Base-by-base conservation (phyloP, 2,329 filamentous ascomycete genomes). In the Aureobasidium sp. region DNA sequence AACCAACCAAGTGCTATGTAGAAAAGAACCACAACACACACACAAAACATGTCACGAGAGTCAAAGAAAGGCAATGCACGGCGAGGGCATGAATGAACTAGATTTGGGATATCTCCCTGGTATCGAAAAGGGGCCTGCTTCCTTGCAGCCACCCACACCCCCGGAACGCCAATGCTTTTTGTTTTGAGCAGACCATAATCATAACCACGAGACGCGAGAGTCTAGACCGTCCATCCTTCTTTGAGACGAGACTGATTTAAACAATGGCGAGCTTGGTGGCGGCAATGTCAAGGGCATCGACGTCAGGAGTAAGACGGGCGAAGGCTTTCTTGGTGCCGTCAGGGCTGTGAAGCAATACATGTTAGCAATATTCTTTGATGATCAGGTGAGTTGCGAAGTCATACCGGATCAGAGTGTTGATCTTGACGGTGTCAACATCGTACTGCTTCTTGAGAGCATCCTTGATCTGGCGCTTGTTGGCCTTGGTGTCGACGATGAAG, bases 391-490 rank as follows among this genome's bases (percentile, higher is more conserved):
- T 2, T 12, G 15, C 0, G 17, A 46, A 39, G 39, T 1, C 61
- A 64, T 86, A 93, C 89, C 92, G 89, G 84, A 99, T 92, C 72
- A 99, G 86, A 72, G 94, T 99, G 88, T 99, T 99, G 85, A 99
- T 91, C 89, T 97, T 97, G 82, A 97, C 83, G 72, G 86, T 89
- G 76, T 97, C 93, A 70, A 99, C 94, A 79, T 97, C 94, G 80
- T 99, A 99, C 71, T 97, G 88, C 88, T 94, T 96, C 91, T 97
- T 99, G 71, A 99, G 84, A 67, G 93, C 90, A 74, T 87, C 84
- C 87, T 97, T 97, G 84, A 99, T 99, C 84, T 99, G 94, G 77
- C 91, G 87, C 90, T 99, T 99, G 88, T 99, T 99, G 79, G 93
- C 87, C 88, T 95, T 95, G 68, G 69, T 68, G 64, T 75, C 71